phyloP scores from a whole-genome alignment of 257 asterid species.

The Buddleja alternifolia region DNA sequence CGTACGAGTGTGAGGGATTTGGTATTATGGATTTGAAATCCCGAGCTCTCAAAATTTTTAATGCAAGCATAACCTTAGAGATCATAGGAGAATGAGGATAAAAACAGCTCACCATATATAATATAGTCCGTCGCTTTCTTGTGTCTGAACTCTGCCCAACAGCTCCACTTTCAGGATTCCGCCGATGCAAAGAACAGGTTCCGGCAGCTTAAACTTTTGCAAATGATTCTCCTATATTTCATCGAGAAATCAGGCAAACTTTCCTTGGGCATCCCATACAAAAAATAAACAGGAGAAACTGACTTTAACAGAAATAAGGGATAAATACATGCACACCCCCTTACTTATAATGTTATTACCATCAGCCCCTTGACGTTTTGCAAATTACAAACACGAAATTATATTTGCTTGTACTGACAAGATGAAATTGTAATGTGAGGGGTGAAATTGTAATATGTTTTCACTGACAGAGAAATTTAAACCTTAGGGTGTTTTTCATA shows the following conservation, averaged over 20 bases:
- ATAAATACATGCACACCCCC: too few species aligned
- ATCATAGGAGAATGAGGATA: background rate
- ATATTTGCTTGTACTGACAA: too few species aligned
- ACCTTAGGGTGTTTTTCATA: too few species aligned
- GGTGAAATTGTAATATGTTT: too few species aligned
- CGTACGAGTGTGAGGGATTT: too few species aligned
- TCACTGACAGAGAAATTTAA: too few species aligned
- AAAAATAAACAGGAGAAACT: background rate
- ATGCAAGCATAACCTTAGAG: background rate
- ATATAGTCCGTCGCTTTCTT: slow-evolving; percentile 67
- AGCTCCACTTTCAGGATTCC: slow-evolving; percentile 79
- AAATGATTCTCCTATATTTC: slow-evolving; percentile 58
- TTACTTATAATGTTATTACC: too few species aligned
- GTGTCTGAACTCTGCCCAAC: slow-evolving; percentile 83
- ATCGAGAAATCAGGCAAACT: slow-evolving; percentile 20
- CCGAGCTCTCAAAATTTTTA: background rate
- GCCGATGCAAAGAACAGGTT: slow-evolving; percentile 73
- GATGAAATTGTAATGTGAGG: too few species aligned
- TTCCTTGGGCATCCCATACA: background rate
- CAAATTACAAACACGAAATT: too few species aligned
- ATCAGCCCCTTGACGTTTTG: too few species aligned
- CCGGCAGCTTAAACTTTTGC: slow-evolving; percentile 78
- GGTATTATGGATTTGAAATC: too few species aligned
- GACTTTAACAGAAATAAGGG: background rate
- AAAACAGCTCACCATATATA: slow-evolving; percentile 66